Evolutionary conservation across 2,329 filamentous ascomycete genomes (phyloP).

Genomic region (Trichoderma guizhouense): DNA sequence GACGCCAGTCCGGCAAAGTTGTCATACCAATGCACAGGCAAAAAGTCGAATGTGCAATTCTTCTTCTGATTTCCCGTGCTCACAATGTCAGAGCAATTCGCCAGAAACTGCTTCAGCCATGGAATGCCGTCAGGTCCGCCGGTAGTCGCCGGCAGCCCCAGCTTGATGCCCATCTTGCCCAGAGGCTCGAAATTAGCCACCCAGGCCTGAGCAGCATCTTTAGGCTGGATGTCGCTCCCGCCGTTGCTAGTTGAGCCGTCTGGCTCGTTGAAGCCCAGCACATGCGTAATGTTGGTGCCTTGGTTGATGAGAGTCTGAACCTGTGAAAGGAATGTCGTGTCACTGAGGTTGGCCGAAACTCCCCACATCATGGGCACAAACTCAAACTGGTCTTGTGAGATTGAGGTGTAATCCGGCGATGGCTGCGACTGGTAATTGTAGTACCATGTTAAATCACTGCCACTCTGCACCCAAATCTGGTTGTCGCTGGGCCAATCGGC

Average conservation of each 20-base stretch:
- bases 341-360: slow-evolving; percentile 43
- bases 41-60: slow-evolving; percentile 61
- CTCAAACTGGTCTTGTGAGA: slow-evolving; percentile 56
- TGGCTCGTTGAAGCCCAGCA: slow-evolving; percentile 79
- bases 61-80: slow-evolving; percentile 37
- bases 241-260: slow-evolving; percentile 55
- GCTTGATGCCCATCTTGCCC: slow-evolving; percentile 57
- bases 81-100: slow-evolving; percentile 58
- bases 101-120: slow-evolving; percentile 67
- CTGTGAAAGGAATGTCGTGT: slow-evolving; percentile 58
- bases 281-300: slow-evolving; percentile 59
- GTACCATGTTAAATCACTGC: slow-evolving; percentile 72
- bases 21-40: slow-evolving; percentile 67
- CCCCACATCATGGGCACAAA: slow-evolving; percentile 85
- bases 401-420: slow-evolving; percentile 47
- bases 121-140: slow-evolving; percentile 56
- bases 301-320: slow-evolving; percentile 57
- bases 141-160: slow-evolving; percentile 69
- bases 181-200: slow-evolving; percentile 69
- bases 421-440: slow-evolving; percentile 71
- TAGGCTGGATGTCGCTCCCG: slow-evolving; percentile 60
- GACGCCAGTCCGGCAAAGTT: slow-evolving; percentile 65
- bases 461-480: slow-evolving; percentile 56
- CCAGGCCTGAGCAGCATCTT: slow-evolving; percentile 65
- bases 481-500: slow-evolving; percentile 57